Evolutionary conservation across 2,329 filamentous ascomycete species (phyloP).

Genomic region (Aspergillus novoparasiticus): DNA sequence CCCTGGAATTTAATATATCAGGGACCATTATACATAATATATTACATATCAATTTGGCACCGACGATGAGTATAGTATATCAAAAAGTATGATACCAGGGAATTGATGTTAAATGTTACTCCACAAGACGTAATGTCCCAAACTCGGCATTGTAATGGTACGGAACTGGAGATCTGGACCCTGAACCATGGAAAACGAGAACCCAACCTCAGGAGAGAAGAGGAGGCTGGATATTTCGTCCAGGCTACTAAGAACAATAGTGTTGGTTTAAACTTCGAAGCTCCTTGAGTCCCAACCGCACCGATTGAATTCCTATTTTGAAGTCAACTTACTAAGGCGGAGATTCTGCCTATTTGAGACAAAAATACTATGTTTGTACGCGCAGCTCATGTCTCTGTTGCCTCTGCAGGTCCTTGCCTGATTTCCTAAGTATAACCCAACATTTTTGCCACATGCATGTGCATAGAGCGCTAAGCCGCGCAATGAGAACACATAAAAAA

Average conservation of each 20-base stretch:
- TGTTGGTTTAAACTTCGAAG: not conserved
- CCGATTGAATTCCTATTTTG: not conserved
- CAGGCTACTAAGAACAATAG: not conserved
- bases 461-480: not conserved
- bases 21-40: not conserved
- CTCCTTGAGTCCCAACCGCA: constrained; percentile 1
- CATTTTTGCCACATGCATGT: not conserved
- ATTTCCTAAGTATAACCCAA: not conserved
- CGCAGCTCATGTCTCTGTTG: not conserved
- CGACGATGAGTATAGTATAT: not conserved
- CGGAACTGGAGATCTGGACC: constrained; percentile 2
- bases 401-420: not conserved
- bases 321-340: not conserved
- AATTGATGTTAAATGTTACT: not conserved
- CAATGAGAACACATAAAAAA: not conserved
- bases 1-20: not conserved
- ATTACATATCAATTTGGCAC: not conserved
- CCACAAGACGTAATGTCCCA: not conserved
- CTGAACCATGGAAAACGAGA: not conserved
- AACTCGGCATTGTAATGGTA: not conserved
- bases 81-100: not conserved
- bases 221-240: not conserved
- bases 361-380: not conserved
- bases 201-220: not conserved
- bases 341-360: not conserved